These are phyloP conservation scores for Globisporangium abappressorium DNA, from an alignment of 352 stramenopile genomes.

Conservation along the genomic window DNA sequence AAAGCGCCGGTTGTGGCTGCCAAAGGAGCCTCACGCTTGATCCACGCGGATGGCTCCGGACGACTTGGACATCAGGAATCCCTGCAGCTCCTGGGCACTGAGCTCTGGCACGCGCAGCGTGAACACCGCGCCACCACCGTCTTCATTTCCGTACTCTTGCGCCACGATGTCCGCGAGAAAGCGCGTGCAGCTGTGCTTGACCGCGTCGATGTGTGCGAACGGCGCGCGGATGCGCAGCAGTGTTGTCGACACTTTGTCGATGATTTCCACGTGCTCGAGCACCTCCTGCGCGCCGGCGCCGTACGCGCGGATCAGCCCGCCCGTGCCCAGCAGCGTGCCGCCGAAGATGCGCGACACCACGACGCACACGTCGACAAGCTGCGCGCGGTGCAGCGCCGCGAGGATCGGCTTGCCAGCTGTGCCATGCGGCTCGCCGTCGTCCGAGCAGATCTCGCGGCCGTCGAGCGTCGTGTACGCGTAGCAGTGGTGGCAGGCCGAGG, in stretches of 20 bases:
- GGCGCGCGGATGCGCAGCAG: constrained; percentile 27
- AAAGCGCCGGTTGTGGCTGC: neutral
- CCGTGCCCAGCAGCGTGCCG: constrained; percentile 66
- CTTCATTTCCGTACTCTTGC: constrained; percentile 26
- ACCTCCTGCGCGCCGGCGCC: constrained; percentile 51
- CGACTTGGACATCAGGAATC: constrained; percentile 46
- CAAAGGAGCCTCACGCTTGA: neutral
- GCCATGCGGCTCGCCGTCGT: constrained; percentile 74
- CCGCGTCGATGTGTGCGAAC: constrained; percentile 38
- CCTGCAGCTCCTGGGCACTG: constrained; percentile 26
- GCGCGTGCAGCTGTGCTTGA: constrained; percentile 47
- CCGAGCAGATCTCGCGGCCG: constrained; percentile 55
- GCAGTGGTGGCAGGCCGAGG: constrained; percentile 69
- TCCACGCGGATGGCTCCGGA: constrained; percentile 29
- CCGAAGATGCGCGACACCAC: constrained; percentile 77
- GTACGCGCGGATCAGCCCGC: constrained; percentile 74
- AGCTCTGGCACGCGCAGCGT: constrained; percentile 37
- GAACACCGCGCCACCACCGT: constrained; percentile 33
- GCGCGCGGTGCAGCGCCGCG: constrained; percentile 44
- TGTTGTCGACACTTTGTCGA: constrained; percentile 47
- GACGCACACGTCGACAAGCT: constrained; percentile 70
- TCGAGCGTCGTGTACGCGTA: constrained; percentile 60
- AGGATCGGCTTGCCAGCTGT: constrained; percentile 72
- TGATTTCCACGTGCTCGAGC: constrained; percentile 48
- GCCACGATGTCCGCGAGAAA: constrained; percentile 41